Evolutionary conservation across 768 basidiomycete species (phyloP), one percentile per base, ranked within the genome.

Genomic region (Collybia nuda): DNA sequence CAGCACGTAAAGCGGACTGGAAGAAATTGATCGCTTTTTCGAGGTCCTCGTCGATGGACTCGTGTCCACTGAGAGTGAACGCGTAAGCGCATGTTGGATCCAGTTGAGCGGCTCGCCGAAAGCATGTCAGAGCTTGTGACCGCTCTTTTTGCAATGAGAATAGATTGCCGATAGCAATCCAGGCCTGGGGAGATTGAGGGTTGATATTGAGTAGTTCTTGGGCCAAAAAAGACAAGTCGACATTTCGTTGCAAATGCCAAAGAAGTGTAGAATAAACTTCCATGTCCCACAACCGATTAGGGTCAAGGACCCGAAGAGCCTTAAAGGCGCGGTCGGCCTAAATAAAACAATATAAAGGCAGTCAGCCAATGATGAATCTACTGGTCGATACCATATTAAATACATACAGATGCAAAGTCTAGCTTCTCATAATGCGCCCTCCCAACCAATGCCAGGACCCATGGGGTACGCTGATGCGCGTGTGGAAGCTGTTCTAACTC

Each of bases 161-260:
- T 60, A 92, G 75, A 72, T 99, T 99, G 46, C 97, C 97, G 23
- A 93, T 85, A 1, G 94, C 90, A 57, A 98, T 97, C 97, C 97
- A 99, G 14, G 94, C 84, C 62, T 95, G 83, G 9, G 95, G 73
- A 21, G 89, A 84, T 50, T 80, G 82, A n/a, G 93, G 82, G 56
- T 88, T 78, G 64, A 94, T 86, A 47, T 85, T 83, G 59, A 97
- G 81, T 39, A 98, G 75, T 56, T 95, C 92, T 67, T 98, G 96
- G 1, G 96, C 90, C 29, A 99, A 78, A 72, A 88, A 93, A 3
- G 96, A 94, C 51, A 99, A 78, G 57, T 88, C 82, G 46, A 93
- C 84, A 56, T 82, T 83, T 57, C 84, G 81, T 63, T 90, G 88
- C 43, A 97, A 73, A 69, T 98, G 96, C 96, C 96, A 99, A 40